Percentiles rank a stretch among this genome's conserved stretches.
Evolutionary conservation across 2,329 filamentous ascomycete genomes (phyloP).

Genomic region (Penicillium sp.): DNA sequence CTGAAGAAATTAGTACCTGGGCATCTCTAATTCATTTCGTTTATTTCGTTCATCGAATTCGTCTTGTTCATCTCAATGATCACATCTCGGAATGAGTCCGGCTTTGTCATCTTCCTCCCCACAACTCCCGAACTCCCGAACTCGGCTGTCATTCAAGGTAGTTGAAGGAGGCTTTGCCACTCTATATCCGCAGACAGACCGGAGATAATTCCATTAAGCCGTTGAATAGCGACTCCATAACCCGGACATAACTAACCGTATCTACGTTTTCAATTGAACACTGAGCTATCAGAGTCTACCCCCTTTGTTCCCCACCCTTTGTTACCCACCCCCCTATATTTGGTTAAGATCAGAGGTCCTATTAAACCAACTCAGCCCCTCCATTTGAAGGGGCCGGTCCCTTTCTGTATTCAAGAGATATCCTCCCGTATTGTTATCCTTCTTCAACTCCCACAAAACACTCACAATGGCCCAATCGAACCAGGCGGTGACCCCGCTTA

Average conservation of each 20-base stretch:
- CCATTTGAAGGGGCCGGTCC: background rate
- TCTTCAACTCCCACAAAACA: background rate
- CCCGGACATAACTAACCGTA: background rate
- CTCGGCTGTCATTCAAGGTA: slow-evolving; percentile 13
- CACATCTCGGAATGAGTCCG: background rate
- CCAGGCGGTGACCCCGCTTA: slow-evolving; percentile 36
- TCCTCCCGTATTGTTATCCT: background rate
- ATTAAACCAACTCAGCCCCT: background rate
- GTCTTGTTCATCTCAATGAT: background rate
- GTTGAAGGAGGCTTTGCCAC: background rate
- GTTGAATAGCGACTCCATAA: background rate
- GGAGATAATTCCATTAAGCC: slow-evolving; percentile 1
- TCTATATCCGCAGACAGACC: slow-evolving; percentile 5
- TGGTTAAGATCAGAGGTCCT: background rate
- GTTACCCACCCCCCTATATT: background rate
- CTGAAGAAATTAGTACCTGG: background rate
- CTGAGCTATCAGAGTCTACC: background rate
- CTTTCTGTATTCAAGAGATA: background rate
- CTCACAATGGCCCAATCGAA: slow-evolving; percentile 15
- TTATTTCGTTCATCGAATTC: background rate
- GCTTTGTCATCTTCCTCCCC: slow-evolving; percentile 11
- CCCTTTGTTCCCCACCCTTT: background rate
- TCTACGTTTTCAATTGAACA: background rate
- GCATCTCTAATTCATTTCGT: background rate
- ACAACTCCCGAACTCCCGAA: background rate